Evolutionary conservation across 2,329 filamentous ascomycete genomes (phyloP), one percentile per base, ranked within the genome.

Genomic region (Colletotrichum neosansevieriae): DNA sequence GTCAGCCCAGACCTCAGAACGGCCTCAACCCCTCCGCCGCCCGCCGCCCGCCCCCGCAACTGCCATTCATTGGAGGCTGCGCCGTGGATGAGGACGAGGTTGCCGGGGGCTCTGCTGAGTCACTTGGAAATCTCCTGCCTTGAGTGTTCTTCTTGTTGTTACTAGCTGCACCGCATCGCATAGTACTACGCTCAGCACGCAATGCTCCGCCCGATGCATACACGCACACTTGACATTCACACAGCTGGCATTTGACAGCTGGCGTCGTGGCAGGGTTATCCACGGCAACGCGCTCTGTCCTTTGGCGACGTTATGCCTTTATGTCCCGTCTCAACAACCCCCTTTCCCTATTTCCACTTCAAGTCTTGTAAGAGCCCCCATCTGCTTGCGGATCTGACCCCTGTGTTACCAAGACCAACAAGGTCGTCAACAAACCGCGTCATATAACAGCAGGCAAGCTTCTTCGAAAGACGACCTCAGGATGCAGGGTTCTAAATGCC

Each of bases 1-100:
- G 29, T 34, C 34, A 44, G 36, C 60, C 51, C 42, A 51, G 60
- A 34, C 60, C 60, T 58, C 32, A 58, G 40, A 58, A 63, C 24
- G 51, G 51, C 51, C 60, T 29, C 29, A 58, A 54, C 49, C 49
- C 49, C 49, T 24, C 24, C 32, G 49, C 49, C 15, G 24, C 10
- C 6, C 9, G 44, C 44, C 10, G 38, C 29, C 29, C 29, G 19
- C 51, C 21, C 29, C 59, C 17, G 44, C 17, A 50, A 50, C 29
- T 34, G 40, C 40, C 19, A 59, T 49, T 49, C 19, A 21, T 40
- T 38, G 59, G 21, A 36, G 50, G 36, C 44, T 24, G 40, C 24
- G 15, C 15, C 19, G 38, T 12, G 32, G 29, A 34, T 29, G 29
- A 38, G 36, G 9, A 38, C 36, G 24, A 29, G 24, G 56, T 21